Percentiles rank a stretch among this genome's conserved stretches.
Evolutionary conservation across 1,139 yeast species (phyloP).

Genomic region (Eremothecium sinecaudum): DNA sequence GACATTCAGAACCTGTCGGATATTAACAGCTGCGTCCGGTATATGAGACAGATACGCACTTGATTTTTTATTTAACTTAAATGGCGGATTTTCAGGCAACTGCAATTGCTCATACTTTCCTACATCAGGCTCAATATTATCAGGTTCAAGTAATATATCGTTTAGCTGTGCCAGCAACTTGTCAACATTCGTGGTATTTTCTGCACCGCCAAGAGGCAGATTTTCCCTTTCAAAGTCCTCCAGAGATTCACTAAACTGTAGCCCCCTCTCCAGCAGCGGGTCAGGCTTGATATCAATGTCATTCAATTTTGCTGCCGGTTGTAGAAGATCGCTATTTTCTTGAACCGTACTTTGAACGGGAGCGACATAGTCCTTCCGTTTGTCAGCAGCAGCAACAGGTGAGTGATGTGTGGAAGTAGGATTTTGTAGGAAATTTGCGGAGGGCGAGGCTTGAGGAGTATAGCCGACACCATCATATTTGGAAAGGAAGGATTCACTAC

Average conservation of each 20-base stretch:
- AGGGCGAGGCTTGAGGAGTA: not conserved
- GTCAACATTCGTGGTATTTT: conserved; percentile 18
- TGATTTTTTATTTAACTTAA: conserved; percentile 14
- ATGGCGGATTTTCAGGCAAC: not conserved
- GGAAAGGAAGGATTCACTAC: not conserved
- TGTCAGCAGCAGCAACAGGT: too few relatives aligned
- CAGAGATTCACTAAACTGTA: not conserved
- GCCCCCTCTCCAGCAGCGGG: not conserved
- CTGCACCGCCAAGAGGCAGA: not conserved
- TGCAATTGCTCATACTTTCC: conserved; percentile 6
- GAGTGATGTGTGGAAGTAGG: too few relatives aligned
- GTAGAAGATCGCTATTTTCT: not conserved
- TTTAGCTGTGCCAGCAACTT: conserved; percentile 27
- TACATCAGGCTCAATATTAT: conserved; percentile 2
- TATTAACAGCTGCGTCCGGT: conserved; percentile 6
- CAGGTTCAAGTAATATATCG: conserved; percentile 23
- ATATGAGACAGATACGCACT: conserved; percentile 23
- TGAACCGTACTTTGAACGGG: too few relatives aligned
- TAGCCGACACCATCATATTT: not conserved
- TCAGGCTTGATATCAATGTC: not conserved
- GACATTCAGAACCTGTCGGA: not conserved
- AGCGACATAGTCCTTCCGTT: too few relatives aligned
- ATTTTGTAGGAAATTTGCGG: too few relatives aligned
- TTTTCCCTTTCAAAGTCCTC: not conserved
- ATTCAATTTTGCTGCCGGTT: too few relatives aligned